Evolutionary conservation across 176 grass and related monocot species (phyloP).

Genomic region (Coix lacrymajobi): DNA sequence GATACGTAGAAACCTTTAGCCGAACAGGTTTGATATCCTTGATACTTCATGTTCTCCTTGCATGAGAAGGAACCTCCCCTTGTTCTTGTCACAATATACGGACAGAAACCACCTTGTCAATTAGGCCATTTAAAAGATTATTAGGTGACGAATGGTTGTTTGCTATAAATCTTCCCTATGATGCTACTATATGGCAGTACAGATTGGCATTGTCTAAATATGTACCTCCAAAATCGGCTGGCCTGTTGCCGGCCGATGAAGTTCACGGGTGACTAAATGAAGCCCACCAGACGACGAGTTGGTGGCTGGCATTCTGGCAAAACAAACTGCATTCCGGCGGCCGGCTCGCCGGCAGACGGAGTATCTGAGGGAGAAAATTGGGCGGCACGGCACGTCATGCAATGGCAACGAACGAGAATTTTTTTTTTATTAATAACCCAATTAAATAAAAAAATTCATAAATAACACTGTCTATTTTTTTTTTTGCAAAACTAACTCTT

Average conservation of each 20-base stretch:
- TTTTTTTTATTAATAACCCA: too few relatives aligned
- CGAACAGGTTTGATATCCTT: not conserved
- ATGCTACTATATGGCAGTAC: not conserved
- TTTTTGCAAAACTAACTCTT: too few relatives aligned
- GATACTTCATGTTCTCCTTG: not conserved
- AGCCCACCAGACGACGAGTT: not conserved
- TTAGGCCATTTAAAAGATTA: not conserved
- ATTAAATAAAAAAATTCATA: too few relatives aligned
- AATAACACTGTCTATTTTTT: too few relatives aligned
- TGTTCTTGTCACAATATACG: not conserved
- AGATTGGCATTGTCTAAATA: not conserved
- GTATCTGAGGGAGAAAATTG: not conserved
- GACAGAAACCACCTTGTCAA: not conserved
- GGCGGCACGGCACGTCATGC: not conserved
- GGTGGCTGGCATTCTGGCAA: not conserved
- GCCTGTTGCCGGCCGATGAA: not conserved
- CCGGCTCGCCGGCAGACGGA: not conserved
- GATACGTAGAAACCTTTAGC: too few relatives aligned
- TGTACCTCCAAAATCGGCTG: not conserved
- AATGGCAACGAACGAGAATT: not conserved
- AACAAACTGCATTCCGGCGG: not conserved
- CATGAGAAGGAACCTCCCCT: not conserved
- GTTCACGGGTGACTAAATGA: not conserved
- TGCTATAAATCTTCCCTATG: not conserved
- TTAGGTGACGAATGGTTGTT: not conserved